Percentiles rank a stretch among this genome's conserved stretches.
These are phyloP conservation scores for Staphylotrichum tortipilum DNA, from an alignment of 495 filamentous ascomycete species.

Conservation along the genomic window DNA sequence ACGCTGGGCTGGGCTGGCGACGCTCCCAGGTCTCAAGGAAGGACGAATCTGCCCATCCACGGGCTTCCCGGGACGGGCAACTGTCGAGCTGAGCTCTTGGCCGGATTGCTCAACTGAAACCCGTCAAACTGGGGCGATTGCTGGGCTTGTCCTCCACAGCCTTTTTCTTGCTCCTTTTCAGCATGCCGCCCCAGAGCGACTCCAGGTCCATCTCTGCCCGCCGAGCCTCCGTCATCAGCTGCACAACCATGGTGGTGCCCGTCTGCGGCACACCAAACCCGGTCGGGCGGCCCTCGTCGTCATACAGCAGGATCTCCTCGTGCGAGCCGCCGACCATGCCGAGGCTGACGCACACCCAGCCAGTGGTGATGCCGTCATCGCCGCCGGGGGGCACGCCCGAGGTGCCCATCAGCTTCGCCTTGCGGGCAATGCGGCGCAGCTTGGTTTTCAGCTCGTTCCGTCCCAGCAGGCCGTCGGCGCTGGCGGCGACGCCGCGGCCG, in stretches of 20 bases:
- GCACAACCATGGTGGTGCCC: slow-evolving; percentile 62
- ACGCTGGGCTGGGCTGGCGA: too few relatives aligned
- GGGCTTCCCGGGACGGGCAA: too few relatives aligned
- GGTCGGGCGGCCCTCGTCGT: slow-evolving; percentile 44
- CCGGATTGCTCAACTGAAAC: background rate
- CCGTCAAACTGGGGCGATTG: background rate
- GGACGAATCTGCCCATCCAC: too few relatives aligned
- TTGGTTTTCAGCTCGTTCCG: slow-evolving; percentile 87
- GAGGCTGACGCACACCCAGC: slow-evolving; percentile 92
- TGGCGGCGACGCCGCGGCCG: slow-evolving; percentile 58
- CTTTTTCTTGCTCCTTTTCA: slow-evolving; percentile 17
- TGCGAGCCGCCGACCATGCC: slow-evolving; percentile 53
- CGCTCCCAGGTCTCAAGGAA: too few relatives aligned
- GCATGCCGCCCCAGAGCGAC: slow-evolving; percentile 54
- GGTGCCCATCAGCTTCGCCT: slow-evolving; percentile 63
- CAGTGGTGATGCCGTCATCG: slow-evolving; percentile 78
- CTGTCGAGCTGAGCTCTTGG: too few relatives aligned
- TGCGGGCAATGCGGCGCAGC: slow-evolving; percentile 66
- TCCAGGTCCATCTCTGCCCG: slow-evolving; percentile 78
- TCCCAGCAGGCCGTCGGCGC: slow-evolving; percentile 81
- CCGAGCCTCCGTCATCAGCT: slow-evolving; percentile 83
- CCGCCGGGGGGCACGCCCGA: slow-evolving; percentile 36
- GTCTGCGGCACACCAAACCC: slow-evolving; percentile 64
- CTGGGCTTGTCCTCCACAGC: too few relatives aligned
- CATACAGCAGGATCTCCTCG: slow-evolving; percentile 32